These are phyloP conservation scores for Phytophthora brassicae DNA, from an alignment of 352 stramenopile genomes.

Conservation along the genomic window DNA sequence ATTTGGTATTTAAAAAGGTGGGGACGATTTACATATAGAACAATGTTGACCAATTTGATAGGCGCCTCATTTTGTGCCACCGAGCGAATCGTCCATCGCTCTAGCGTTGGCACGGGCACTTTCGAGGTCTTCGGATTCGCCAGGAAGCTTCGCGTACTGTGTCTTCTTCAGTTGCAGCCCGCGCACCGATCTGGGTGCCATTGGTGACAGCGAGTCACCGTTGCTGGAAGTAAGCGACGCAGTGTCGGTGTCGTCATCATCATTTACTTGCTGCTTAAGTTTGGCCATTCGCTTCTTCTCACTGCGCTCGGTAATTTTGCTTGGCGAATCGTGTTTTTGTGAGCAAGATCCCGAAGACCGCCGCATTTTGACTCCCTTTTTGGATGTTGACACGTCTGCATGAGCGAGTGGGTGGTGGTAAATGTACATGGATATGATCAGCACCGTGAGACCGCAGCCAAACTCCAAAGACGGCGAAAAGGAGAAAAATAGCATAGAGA, in stretches of 20 bases:
- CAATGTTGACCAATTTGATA: too few relatives aligned
- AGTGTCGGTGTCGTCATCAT: slow-evolving; percentile 21
- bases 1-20: too few relatives aligned
- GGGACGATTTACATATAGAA: too few relatives aligned
- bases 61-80: slow-evolving; percentile 13
- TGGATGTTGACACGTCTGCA: slow-evolving; percentile 1
- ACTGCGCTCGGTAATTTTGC: slow-evolving; percentile 8
- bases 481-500: slow-evolving; percentile 85
- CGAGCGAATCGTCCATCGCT: slow-evolving; percentile 15
- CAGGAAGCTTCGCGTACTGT: slow-evolving; percentile 60
- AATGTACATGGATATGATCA: slow-evolving; percentile 88
- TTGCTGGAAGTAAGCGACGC: slow-evolving; percentile 21
- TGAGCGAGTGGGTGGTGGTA: slow-evolving; percentile 68
- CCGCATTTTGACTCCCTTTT: slow-evolving; percentile 8
- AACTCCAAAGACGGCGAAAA: slow-evolving; percentile 87
- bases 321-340: slow-evolving; percentile 6
- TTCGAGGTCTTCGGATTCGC: slow-evolving; percentile 28
- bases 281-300: slow-evolving; percentile 25
- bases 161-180: slow-evolving; percentile 51
- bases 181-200: slow-evolving; percentile 21
- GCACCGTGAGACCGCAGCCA: slow-evolving; percentile 70
- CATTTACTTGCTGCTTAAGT: slow-evolving; percentile 15
- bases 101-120: slow-evolving; percentile 29
- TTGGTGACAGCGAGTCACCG: slow-evolving; percentile 16
- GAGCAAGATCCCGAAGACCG: slow-evolving; percentile 20